Conservation (phyloP, 2,329 filamentous ascomycete species). For the Cryphonectria parasitica region DNA sequence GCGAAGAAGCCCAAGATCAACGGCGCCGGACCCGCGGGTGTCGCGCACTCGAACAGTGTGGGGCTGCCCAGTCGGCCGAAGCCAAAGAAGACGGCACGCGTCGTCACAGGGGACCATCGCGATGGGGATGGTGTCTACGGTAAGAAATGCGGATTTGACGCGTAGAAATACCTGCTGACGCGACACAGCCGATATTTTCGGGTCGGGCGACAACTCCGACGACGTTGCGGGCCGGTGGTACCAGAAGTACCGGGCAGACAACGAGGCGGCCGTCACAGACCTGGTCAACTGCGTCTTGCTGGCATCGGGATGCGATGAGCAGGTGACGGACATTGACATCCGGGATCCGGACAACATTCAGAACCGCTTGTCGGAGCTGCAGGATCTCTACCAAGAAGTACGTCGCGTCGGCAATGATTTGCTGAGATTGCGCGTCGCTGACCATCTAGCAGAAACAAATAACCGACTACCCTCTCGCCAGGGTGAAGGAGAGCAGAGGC, state of each 20-base stretch:
- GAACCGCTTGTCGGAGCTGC: slow-evolving; percentile 78
- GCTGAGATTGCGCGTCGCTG: slow-evolving; percentile 24
- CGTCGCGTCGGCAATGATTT: slow-evolving; percentile 34
- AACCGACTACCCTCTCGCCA: slow-evolving; percentile 89
- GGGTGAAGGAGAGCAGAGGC: slow-evolving; percentile 72
- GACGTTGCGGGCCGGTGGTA: slow-evolving; percentile 65
- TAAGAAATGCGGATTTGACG: slow-evolving; percentile 40
- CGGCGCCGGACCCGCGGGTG: slow-evolving; percentile 47
- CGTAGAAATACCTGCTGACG: slow-evolving; percentile 33
- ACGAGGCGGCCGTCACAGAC: slow-evolving; percentile 60
- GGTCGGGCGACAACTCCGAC: slow-evolving; percentile 59
- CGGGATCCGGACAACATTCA: slow-evolving; percentile 87
- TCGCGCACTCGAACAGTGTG: slow-evolving; percentile 40
- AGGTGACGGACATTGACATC: slow-evolving; percentile 81
- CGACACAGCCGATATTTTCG: slow-evolving; percentile 63
- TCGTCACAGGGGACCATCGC: slow-evolving; percentile 51
- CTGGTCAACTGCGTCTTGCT: slow-evolving; percentile 70
- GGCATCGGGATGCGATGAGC: slow-evolving; percentile 78
- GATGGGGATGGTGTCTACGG: slow-evolving; percentile 61
- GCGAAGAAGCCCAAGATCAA: slow-evolving; percentile 69
- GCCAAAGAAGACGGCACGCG: slow-evolving; percentile 58
- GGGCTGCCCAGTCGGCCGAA: slow-evolving; percentile 57
- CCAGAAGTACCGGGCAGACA: slow-evolving; percentile 58
- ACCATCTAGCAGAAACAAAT: slow-evolving; percentile 63
- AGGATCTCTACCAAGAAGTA: slow-evolving; percentile 83